Evolutionary conservation across 23 red algal species (phyloP).

Genomic region (Gracilaria caudata): DNA sequence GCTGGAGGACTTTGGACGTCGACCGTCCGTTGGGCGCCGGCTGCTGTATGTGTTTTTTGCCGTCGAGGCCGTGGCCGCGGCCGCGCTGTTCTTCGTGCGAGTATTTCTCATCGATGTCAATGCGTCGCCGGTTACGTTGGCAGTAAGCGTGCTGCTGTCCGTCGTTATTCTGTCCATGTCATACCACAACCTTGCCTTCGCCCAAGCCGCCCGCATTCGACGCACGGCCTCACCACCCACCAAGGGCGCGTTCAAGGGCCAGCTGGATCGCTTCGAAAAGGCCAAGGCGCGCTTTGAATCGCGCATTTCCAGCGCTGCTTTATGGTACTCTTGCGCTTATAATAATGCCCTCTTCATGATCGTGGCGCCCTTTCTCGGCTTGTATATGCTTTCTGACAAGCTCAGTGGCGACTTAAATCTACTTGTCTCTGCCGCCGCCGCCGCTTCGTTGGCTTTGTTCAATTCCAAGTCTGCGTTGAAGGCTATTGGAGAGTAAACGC

Average conservation of each 20-base stretch:
- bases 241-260: slow-evolving; percentile 70
- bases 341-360: slow-evolving; percentile 74
- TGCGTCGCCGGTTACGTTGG: slow-evolving; percentile 51
- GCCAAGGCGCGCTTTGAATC: slow-evolving; percentile 41
- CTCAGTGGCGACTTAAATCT: slow-evolving; percentile 62
- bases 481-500: slow-evolving; percentile 56
- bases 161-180: slow-evolving; percentile 60
- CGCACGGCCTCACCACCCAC: slow-evolving; percentile 57
- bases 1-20: slow-evolving; percentile 70
- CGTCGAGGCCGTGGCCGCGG: slow-evolving; percentile 24
- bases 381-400: slow-evolving; percentile 57
- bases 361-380: slow-evolving; percentile 55
- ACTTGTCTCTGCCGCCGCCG: slow-evolving; percentile 40
- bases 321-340: slow-evolving; percentile 64
- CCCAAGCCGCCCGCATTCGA: slow-evolving; percentile 51
- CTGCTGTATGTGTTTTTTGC: slow-evolving; percentile 46
- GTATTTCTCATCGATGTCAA: slow-evolving; percentile 64
- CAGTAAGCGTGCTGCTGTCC: neutral
- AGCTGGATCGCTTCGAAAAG: slow-evolving; percentile 8
- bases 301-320: slow-evolving; percentile 33
- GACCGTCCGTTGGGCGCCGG: slow-evolving; percentile 31
- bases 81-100: slow-evolving; percentile 69
- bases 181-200: slow-evolving; percentile 73
- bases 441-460: slow-evolving; percentile 59
- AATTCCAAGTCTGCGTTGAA: slow-evolving; percentile 69